Evolutionary conservation across 208 protist species (phyloP), one percentile per base, ranked within the genome.

Genomic region (Trypanosoma cruzi): DNA sequence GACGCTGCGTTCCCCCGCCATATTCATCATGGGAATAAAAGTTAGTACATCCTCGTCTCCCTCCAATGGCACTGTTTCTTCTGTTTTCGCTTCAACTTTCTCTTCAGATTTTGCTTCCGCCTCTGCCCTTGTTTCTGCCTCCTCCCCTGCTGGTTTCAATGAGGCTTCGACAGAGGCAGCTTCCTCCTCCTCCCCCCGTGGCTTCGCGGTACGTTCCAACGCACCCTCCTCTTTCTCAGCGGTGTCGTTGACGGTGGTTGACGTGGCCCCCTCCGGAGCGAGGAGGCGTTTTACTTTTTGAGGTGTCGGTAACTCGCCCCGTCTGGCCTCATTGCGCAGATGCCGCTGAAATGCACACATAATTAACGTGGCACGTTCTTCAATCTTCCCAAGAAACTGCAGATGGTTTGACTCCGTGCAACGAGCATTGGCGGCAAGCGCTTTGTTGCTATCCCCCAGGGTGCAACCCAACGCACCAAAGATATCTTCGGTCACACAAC

Each of bases 341-440:
- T 75, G 82, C n/a, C 69, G 70, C 72, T 94, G 83, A 49, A 80
- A 86, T 11, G 89, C 83, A 64, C 69, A 85, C 42, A 98, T 71
- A 46, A 98, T 85, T 48, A 86, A 76, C 48, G 73, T 93, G 4
- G 90, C 86, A 16, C 85, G 84, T 71, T 98, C 86, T 79, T 98
- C 95, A 73, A 98, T 94, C n/a, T 80, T 73, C 37, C 93, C 95
- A 44, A 98, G 84, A 69, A 89, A 94, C 49, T 79, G 73, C 67
- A 95, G 76, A 67, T 97, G 84, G 71, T 92, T 97, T n/a, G 74
- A 77, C 78, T 98, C 93, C 18, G 82, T 96, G 65, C 90, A 96
- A 29, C 34, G 55, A 24, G 49, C 64, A 13, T 64, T 59, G 29
- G 50, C 73, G n/a, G 48, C 29, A 1, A 69, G 44, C 29, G 4